These are phyloP conservation scores for Leucocoprinus leucothites DNA, from an alignment of 768 basidiomycete genomes.

Conservation along the genomic window DNA sequence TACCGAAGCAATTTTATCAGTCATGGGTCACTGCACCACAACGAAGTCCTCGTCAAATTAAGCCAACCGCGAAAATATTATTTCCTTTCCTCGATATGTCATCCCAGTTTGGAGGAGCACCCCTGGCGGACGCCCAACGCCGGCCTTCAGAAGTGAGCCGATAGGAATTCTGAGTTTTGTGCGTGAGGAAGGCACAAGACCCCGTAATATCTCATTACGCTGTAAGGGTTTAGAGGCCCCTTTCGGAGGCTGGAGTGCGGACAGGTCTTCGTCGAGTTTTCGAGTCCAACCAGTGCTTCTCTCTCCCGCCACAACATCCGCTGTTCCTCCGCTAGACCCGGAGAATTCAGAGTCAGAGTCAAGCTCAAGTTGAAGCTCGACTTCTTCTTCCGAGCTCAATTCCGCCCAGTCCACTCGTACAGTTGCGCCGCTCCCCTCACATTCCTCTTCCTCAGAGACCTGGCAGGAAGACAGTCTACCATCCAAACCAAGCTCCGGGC, in stretches of 20 bases:
- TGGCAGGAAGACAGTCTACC: no score
- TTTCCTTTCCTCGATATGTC: constrained; percentile 1
- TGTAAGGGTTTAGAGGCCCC: no score
- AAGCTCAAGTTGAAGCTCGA: constrained; percentile 7
- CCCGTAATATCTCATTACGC: no score
- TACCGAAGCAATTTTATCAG: no score
- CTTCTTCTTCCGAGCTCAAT: constrained; percentile 11
- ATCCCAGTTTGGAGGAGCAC: background rate
- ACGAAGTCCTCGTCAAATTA: background rate
- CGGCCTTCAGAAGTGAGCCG: background rate
- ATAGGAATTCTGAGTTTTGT: background rate
- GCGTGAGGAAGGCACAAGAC: no score
- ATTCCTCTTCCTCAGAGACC: constrained; percentile 5
- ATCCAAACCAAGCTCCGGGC: background rate
- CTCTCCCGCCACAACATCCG: background rate
- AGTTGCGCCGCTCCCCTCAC: background rate
- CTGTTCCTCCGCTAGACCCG: background rate
- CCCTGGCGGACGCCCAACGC: background rate
- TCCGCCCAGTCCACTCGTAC: no score
- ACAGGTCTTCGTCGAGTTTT: background rate
- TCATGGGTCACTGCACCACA: no score
- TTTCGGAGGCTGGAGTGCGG: no score
- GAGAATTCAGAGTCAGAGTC: background rate
- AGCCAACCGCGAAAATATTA: background rate
- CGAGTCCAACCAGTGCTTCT: background rate